Evolutionary conservation across 2,329 filamentous ascomycete species (phyloP).

Genomic region (Balansia obtecta): DNA sequence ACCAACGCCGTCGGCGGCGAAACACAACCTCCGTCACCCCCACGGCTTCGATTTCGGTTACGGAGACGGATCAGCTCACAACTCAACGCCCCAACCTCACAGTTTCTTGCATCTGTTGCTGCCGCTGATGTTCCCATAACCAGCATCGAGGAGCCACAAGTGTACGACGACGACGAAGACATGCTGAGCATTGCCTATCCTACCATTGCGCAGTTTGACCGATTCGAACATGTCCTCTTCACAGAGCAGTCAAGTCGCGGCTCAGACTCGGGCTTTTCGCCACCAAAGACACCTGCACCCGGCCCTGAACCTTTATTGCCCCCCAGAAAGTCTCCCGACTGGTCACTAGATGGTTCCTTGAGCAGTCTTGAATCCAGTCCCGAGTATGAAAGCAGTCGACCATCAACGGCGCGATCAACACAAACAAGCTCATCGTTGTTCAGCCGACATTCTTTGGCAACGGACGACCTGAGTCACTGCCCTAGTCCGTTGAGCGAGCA

Average conservation of each 20-base stretch:
- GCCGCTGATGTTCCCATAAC: slow-evolving; percentile 52
- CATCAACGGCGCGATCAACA: slow-evolving; percentile 46
- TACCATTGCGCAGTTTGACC: slow-evolving; percentile 20
- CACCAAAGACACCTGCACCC: slow-evolving; percentile 47
- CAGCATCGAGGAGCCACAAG: slow-evolving; percentile 47
- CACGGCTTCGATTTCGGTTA: slow-evolving; percentile 40
- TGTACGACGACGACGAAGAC: slow-evolving; percentile 30
- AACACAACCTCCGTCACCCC: slow-evolving; percentile 33
- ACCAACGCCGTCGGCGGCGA: slow-evolving; percentile 19
- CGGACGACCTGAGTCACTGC: slow-evolving; percentile 41
- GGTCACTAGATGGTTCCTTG: slow-evolving; percentile 43
- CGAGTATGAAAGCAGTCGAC: slow-evolving; percentile 46
- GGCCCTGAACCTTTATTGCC: slow-evolving; percentile 30
- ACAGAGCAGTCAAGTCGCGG: slow-evolving; percentile 20
- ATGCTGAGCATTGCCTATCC: slow-evolving; percentile 26
- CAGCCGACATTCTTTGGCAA: slow-evolving; percentile 42
- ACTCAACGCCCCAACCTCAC: slow-evolving; percentile 45
- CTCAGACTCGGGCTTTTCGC: slow-evolving; percentile 29
- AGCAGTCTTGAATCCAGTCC: slow-evolving; percentile 47
- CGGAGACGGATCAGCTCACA: slow-evolving; percentile 41
- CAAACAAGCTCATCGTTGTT: slow-evolving; percentile 45
- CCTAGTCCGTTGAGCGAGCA: slow-evolving; percentile 34
- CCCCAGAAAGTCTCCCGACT: slow-evolving; percentile 41
- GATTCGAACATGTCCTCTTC: slow-evolving; percentile 20
- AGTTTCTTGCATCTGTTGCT: slow-evolving; percentile 55